Evolutionary conservation across 192 early-diverging fungal species (phyloP), one percentile per base, ranked within the genome.

Genomic region (Thoreauomyces humboldtii): DNA sequence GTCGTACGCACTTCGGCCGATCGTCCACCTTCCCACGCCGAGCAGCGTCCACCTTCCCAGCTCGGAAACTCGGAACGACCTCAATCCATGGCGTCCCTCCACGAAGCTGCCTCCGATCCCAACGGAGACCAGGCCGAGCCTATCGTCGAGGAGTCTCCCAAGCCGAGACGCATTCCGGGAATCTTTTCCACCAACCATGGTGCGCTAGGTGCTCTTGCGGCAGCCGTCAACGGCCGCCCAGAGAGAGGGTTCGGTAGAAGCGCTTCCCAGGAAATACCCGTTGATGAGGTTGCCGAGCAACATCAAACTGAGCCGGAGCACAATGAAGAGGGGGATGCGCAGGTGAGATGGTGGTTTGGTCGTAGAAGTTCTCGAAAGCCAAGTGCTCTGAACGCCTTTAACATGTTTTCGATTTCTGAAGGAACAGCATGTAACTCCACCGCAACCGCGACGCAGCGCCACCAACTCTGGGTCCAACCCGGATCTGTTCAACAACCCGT

Each of bases 151-250:
- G 52, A 53, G 25, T 44, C 50, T 27, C 69, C 61, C n/a, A 45
- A 43, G 43, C 73, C 73, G 11, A 34, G 61, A 19, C 66, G 59
- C 24, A 80, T 76, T 45, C 72, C 74, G 12, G 78, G 74, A 14
- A 53, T 77, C 3, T 77, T 74, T 42, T 46, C 63, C 0, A 77
- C 67, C 2, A 64, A 61, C 33, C 77, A 79, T 48, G 68, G 71
- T 15, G 77, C 77, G 5, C 56, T 79, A 37, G 73, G 71, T 28
- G 71, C 71, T 0, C 63, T 79, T 32, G 77, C 77, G 14, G 59
- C 67, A 11, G 77, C 77, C 7, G 72, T 79, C 52, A 69, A 62
- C 7, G 56, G 62, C 33, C 34, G 55, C 11, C 15, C 28, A 4
- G 19, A 31, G 12, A 24, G 60, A 2, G 36, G 38, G 17, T n/a